Evolutionary conservation across 495 filamentous ascomycete genomes (phyloP), one percentile per base, ranked within the genome.

Genomic region (Penicillium atrosanguineum): DNA sequence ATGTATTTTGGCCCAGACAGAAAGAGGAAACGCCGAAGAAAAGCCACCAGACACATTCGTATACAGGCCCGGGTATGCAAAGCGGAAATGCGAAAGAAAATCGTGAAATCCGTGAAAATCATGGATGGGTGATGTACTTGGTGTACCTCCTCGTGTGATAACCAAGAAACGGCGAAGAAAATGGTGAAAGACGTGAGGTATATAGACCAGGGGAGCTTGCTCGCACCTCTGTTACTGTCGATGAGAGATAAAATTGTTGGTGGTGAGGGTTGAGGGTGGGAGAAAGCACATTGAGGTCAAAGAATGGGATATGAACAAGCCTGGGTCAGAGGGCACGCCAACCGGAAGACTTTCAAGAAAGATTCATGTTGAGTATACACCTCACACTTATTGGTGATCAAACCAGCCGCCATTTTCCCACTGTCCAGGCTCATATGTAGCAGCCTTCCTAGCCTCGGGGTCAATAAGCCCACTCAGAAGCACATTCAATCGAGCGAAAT

Each of bases 331-430:
- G 28, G 7, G 7, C 7, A 6, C 7, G 28, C 28, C 4, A 20
- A 39, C 41, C 3, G 16, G 15, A 36, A 36, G 19, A 12, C 61
- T 15, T 74, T 56, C 44, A 86, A 31, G 7, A 31, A 69, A 15
- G 74, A 62, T 0, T 65, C 55, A 6, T 76, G 65, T 84, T 71
- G 14, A 71, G 64, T 19, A 88, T 80, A 0, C 86, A 85, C 1
- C 59, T 62, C n/a, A 90, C 62, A 59, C 88, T 78, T 44, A 90
- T 83, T 0, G 87, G 87, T 60, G 90, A 29, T 66, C 61, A 56
- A 91, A 90, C 85, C 86, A 91, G 4, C 88, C 88, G 3, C 88
- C 88, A 9, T 69, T 57, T 49, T 90, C 88, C 88, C 87, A 91
- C 45, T 82, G 60, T 0, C 88, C 88, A 9, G 82, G 73, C 21